Evolutionary conservation across 2,329 filamentous ascomycete species (phyloP).

Genomic region (Hypoxylon sp.): DNA sequence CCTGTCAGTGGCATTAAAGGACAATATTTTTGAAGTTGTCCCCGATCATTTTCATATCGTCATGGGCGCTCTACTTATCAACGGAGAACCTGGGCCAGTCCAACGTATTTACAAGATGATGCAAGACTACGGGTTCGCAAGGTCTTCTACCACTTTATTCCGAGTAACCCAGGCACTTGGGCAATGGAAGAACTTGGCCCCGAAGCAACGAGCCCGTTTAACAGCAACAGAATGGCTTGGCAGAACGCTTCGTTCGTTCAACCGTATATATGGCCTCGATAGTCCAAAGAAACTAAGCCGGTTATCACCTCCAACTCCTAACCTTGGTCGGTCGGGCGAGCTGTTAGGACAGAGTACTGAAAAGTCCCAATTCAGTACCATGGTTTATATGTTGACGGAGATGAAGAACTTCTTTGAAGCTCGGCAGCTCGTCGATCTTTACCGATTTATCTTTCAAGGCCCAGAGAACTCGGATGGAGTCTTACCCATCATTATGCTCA

Average conservation of each 20-base stretch:
- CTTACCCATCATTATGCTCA: constrained; percentile 68
- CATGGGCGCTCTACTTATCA: constrained; percentile 65
- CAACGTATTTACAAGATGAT: constrained; percentile 60
- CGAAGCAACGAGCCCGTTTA: constrained; percentile 32
- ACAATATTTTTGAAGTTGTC: constrained; percentile 61
- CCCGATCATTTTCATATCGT: constrained; percentile 66
- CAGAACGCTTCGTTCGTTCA: constrained; percentile 55
- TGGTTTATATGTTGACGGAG: constrained; percentile 58
- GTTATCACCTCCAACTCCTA: constrained; percentile 19
- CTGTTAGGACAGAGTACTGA: constrained; percentile 43
- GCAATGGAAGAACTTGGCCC: constrained; percentile 53
- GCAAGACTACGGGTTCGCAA: constrained; percentile 57
- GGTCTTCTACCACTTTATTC: constrained; percentile 60
- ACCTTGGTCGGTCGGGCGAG: constrained; percentile 24
- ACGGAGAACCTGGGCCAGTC: constrained; percentile 59
- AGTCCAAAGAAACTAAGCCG: constrained; percentile 24
- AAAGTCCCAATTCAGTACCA: constrained; percentile 56
- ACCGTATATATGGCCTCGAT: constrained; percentile 48
- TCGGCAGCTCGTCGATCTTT: constrained; percentile 68
- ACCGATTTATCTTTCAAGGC: constrained; percentile 58
- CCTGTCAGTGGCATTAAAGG: constrained; percentile 59
- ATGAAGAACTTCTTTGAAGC: constrained; percentile 66
- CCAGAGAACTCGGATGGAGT: constrained; percentile 51
- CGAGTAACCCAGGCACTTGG: constrained; percentile 59
- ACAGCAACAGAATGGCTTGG: constrained; percentile 50